Evolutionary conservation across 2,329 filamentous ascomycete genomes (phyloP).

Genomic region (Leptosphaerulina australis): DNA sequence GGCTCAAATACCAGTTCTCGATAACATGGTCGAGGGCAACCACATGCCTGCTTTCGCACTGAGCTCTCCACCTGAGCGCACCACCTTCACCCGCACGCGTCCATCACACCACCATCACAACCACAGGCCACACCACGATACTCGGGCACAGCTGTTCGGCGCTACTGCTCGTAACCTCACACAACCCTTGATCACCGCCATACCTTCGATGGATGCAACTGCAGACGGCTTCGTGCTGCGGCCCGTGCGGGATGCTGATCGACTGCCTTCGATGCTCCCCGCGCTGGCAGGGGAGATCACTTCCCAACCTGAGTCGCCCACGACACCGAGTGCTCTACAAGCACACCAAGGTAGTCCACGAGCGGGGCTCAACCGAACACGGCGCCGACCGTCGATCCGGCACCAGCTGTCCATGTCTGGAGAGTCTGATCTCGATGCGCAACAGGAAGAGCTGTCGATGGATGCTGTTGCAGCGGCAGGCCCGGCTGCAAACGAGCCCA

Average conservation of each 20-base stretch:
- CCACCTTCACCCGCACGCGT: constrained; percentile 65
- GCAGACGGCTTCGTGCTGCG: constrained; percentile 75
- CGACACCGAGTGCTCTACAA: constrained; percentile 51
- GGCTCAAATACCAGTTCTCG: constrained; percentile 49
- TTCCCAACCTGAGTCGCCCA: constrained; percentile 80
- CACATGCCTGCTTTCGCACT: constrained; percentile 68
- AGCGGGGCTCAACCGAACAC: constrained; percentile 58
- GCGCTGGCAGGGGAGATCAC: constrained; percentile 68
- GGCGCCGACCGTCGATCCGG: constrained; percentile 81
- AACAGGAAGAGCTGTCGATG: constrained; percentile 80
- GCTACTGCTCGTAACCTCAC: constrained; percentile 55
- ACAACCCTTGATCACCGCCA: constrained; percentile 71
- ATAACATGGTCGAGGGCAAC: constrained; percentile 64
- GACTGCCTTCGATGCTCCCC: constrained; percentile 84
- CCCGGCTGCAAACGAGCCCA: constrained; percentile 70
- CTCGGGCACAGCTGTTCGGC: constrained; percentile 39
- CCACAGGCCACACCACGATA: constrained; percentile 53
- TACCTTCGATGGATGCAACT: constrained; percentile 68
- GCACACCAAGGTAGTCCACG: constrained; percentile 47
- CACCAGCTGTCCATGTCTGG: constrained; percentile 87
- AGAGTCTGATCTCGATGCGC: constrained; percentile 79
- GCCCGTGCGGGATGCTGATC: constrained; percentile 83
- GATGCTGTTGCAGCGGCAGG: constrained; percentile 78
- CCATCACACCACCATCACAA: constrained; percentile 59
- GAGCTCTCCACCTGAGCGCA: constrained; percentile 73